A percentile compares a stretch with the other conserved stretches of the same genome.
phyloP scores from a whole-genome alignment of 2,329 filamentous ascomycete genomes.

The Ceratocystis huliohia region DNA sequence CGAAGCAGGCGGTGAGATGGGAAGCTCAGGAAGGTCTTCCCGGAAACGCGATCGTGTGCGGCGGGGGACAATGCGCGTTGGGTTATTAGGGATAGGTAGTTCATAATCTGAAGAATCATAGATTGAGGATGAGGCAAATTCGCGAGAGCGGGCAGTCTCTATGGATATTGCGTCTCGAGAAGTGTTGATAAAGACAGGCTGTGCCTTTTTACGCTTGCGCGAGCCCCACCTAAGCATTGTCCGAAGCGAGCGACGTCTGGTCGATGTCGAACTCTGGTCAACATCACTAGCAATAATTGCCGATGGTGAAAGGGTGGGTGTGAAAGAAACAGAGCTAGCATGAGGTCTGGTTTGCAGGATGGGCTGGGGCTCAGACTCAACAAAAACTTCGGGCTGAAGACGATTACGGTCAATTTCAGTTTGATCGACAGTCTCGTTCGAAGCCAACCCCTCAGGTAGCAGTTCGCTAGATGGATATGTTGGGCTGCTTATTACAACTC shows the following conservation, averaged over 20 bases:
- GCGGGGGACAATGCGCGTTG: slow-evolving; percentile 44
- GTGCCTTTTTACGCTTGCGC: slow-evolving; percentile 25
- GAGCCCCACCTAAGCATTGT: slow-evolving; percentile 22
- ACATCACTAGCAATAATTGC: slow-evolving; percentile 10
- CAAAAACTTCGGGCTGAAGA: neutral
- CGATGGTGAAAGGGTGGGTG: slow-evolving; percentile 19
- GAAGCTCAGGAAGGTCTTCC: slow-evolving; percentile 79
- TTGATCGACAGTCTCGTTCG: neutral
- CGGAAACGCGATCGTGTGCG: slow-evolving; percentile 82
- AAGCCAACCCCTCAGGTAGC: neutral
- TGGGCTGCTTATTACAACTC: neutral
- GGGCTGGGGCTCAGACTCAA: neutral
- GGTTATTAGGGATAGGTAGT: slow-evolving; percentile 26
- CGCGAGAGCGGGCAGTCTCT: slow-evolving; percentile 29
- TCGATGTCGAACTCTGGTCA: slow-evolving; percentile 12
- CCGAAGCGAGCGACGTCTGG: slow-evolving; percentile 15
- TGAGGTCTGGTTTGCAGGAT: slow-evolving; percentile 9
- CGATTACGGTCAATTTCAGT: neutral
- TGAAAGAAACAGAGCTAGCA: slow-evolving; percentile 20
- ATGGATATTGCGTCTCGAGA: slow-evolving; percentile 29
- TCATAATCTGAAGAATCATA: slow-evolving; percentile 23
- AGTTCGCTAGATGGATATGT: slow-evolving; percentile 7
- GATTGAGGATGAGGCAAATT: slow-evolving; percentile 30
- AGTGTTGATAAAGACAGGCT: slow-evolving; percentile 23
- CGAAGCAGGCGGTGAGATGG: slow-evolving; percentile 74